Evolutionary conservation across 1,139 yeast genomes (phyloP), one percentile per base, ranked within the genome.

Genomic region (Debaryomyces sp.): DNA sequence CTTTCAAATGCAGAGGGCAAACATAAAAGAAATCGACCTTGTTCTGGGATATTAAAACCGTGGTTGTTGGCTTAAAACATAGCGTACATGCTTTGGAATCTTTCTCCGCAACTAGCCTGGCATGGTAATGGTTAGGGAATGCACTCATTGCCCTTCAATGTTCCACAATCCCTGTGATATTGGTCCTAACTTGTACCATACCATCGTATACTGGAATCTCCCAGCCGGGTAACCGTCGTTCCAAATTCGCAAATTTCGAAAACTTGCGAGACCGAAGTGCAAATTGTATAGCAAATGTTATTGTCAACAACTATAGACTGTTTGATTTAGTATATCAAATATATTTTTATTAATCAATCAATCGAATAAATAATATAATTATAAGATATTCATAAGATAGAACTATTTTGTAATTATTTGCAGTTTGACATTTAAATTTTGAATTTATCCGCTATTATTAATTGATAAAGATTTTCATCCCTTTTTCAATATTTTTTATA

Each of bases 21-120:
- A 81, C 73, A 61, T 86, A 87, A 62, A 89, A 85, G 73, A 84
- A 87, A 62, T 87, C 94, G 3, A 73, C 68, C 57, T 76, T 66
- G 49, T 69, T 71, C 2, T 66, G 67, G 2, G 84, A 72, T n/a
- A 85, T 75, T 33, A 88, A 67, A 2, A 88, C 96, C 0, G 80
- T 73, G 1, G 74, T 56, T 0, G 89, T 71, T 1, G 94, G 89
- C 54, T 84, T 84, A 61, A 75, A 84, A 66, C 96, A 89, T 29
- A 88, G 72, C 41, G 71, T 60, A 58, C 96, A 88, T 0, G 92
- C 74, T 57, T 79, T 80, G 45, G 80, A 60, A 49, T 78, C 81
- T n/a, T 73, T 54, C 3, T 73, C 73, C 0, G 89, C 84, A 2
- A 88, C 95, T 45, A 70, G 70, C 43, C 89, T 70, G 10, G 75